Percentiles rank a stretch among this genome's conserved stretches.
Conservation (phyloP, 164 flowering plant species). For the Magnolia kwangsiensis region DNA sequence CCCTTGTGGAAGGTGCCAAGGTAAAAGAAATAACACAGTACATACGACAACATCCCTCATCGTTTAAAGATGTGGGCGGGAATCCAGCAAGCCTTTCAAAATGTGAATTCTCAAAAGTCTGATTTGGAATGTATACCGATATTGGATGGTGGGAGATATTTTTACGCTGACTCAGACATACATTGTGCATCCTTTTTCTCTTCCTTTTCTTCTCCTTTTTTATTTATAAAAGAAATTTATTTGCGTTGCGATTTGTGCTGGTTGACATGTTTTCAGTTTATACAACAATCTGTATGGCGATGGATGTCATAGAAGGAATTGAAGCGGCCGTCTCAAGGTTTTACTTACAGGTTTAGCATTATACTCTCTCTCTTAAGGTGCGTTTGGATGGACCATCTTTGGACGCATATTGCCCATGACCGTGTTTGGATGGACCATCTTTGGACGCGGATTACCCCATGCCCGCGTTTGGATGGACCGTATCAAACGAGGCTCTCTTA, state of each 20-base stretch:
- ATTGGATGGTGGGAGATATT: too few species aligned
- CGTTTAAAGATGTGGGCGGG: too few species aligned
- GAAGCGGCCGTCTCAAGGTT: slow-evolving; percentile 25
- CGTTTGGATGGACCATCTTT: too few species aligned
- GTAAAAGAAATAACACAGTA: slow-evolving; percentile 22
- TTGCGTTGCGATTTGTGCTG: not conserved
- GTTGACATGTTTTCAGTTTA: slow-evolving; percentile 16
- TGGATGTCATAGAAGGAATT: slow-evolving; percentile 39
- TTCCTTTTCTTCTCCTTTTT: too few species aligned
- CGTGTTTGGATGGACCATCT: too few species aligned
- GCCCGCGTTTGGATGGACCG: not conserved
- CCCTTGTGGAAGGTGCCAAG: slow-evolving; percentile 51
- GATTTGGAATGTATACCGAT: not conserved
- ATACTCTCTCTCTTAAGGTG: not conserved
- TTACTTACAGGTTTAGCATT: slow-evolving; percentile 32
- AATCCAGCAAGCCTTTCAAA: too few species aligned
- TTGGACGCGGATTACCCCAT: too few species aligned
- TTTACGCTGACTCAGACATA: not conserved
- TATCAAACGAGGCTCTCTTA: not conserved
- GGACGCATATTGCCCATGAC: too few species aligned
- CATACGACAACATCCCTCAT: not conserved
- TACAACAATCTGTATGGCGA: slow-evolving; percentile 35
- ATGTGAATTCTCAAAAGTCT: not conserved
- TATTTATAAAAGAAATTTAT: too few species aligned
- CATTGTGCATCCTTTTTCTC: not conserved